Percentiles rank a stretch among this genome's conserved stretches.
phyloP scores from a whole-genome alignment of 805 yeast genomes.

The Nakazawaea sp. region DNA sequence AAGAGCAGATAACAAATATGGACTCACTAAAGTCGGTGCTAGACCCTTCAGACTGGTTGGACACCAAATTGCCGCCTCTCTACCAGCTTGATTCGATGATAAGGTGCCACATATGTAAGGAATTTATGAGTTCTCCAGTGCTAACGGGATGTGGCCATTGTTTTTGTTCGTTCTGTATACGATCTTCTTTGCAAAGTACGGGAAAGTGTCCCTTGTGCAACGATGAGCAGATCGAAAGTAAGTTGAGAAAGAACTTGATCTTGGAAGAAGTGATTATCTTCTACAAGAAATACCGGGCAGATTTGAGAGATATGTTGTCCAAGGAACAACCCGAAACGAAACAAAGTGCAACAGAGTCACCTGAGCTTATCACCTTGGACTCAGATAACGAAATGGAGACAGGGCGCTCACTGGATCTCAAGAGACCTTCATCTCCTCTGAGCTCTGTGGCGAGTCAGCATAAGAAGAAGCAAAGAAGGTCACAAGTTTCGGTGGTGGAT shows the following conservation, averaged over 20 bases:
- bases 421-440: not conserved
- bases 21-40: slow-evolving; percentile 25
- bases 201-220: slow-evolving; percentile 76
- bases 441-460: too few relatives aligned
- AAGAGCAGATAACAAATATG: too few relatives aligned
- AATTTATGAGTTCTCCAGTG: slow-evolving; percentile 71
- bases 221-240: slow-evolving; percentile 61
- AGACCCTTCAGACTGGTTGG: slow-evolving; percentile 70
- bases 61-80: slow-evolving; percentile 47
- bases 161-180: slow-evolving; percentile 81
- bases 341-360: slow-evolving; percentile 17
- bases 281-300: slow-evolving; percentile 35
- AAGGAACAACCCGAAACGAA: too few relatives aligned
- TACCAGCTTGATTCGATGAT: slow-evolving; percentile 61
- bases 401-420: slow-evolving; percentile 8
- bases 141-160: slow-evolving; percentile 83
- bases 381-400: slow-evolving; percentile 16
- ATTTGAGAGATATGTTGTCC: slow-evolving; percentile 26
- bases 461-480: slow-evolving; percentile 4
- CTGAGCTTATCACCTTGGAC: slow-evolving; percentile 14
- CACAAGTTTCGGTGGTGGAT: slow-evolving; percentile 2
- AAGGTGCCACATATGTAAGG: slow-evolving; percentile 86
- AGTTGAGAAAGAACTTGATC: slow-evolving; percentile 55
- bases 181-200: slow-evolving; percentile 56
- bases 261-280: slow-evolving; percentile 66